Conservation (phyloP, 2,329 filamentous ascomycete species). For the Nigrograna mackinnonii region DNA sequence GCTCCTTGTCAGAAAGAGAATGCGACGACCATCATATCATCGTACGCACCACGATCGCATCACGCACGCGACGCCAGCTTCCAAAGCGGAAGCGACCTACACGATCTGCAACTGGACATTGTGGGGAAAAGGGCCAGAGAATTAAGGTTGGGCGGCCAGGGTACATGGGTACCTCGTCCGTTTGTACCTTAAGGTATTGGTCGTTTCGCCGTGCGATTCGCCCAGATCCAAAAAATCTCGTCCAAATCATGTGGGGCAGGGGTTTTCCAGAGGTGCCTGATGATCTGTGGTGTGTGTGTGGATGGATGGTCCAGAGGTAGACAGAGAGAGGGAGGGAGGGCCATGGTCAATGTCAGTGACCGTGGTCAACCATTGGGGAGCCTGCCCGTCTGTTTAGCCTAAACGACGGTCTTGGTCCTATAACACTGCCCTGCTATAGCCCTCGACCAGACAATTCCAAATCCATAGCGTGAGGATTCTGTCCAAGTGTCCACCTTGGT, state of each 20-base stretch:
- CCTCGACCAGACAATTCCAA: constrained; percentile 14
- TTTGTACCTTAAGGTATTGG: constrained; percentile 31
- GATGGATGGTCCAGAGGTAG: too few species aligned
- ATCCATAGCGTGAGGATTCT: constrained; percentile 8
- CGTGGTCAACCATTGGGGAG: constrained; percentile 19
- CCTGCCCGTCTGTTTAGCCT: constrained; percentile 24
- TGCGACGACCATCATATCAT: too few species aligned
- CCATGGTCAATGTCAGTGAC: too few species aligned
- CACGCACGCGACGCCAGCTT: constrained; percentile 20
- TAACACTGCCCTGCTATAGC: constrained; percentile 25
- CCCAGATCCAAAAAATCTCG: constrained; percentile 11
- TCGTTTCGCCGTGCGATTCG: constrained; percentile 22
- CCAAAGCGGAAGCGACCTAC: constrained; percentile 22
- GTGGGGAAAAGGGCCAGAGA: constrained; percentile 28
- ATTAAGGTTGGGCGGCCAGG: constrained; percentile 15
- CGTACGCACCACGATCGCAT: constrained; percentile 20
- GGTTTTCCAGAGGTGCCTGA: constrained; percentile 16
- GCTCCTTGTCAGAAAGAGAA: constrained; percentile 14
- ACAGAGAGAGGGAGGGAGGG: too few species aligned
- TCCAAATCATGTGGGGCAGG: constrained; percentile 15
- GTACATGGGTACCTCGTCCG: constrained; percentile 22
- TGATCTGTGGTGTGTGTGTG: constrained; percentile 20
- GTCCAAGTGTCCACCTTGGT: too few species aligned
- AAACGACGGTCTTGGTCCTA: constrained; percentile 26
- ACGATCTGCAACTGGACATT: constrained; percentile 31